These are phyloP conservation scores for Beauveria australis DNA, from an alignment of 2,329 filamentous ascomycete species.

Conservation along the genomic window DNA sequence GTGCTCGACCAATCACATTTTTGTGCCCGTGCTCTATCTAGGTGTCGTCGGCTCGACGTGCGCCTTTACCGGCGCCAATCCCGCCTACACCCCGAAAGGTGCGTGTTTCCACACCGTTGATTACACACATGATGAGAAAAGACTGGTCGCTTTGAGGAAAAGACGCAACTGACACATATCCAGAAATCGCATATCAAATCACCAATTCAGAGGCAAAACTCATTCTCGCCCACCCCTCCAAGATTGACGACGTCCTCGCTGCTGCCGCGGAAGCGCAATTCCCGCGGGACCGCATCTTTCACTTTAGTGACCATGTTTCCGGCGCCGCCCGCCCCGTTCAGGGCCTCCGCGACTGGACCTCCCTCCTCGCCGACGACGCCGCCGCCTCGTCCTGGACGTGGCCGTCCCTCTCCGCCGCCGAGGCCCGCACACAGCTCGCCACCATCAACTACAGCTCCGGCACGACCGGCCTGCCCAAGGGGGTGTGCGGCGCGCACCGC, in stretches of 20 bases:
- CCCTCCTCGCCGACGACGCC: constrained; percentile 26
- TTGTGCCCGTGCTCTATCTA: constrained; percentile 45
- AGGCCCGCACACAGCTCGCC: constrained; percentile 27
- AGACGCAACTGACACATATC: not conserved
- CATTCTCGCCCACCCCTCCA: constrained; percentile 39
- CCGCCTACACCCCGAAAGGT: constrained; percentile 41
- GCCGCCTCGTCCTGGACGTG: constrained; percentile 31
- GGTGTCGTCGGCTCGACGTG: constrained; percentile 44
- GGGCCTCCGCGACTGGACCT: constrained; percentile 34
- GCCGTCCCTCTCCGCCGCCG: constrained; percentile 27
- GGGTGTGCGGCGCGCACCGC: constrained; percentile 40
- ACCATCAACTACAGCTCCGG: constrained; percentile 45
- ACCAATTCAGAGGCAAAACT: constrained; percentile 40
- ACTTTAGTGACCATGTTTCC: constrained; percentile 36
- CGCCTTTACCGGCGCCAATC: constrained; percentile 47
- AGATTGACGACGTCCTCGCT: constrained; percentile 34
- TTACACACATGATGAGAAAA: no score
- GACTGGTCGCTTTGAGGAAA: no score
- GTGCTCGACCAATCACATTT: constrained; percentile 46
- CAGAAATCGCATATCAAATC: constrained; percentile 44
- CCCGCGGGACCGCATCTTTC: constrained; percentile 34
- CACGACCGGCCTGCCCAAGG: constrained; percentile 44
- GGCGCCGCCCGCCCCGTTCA: constrained; percentile 18
- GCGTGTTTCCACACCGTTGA: constrained; percentile 12
- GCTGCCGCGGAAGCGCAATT: constrained; percentile 34